phyloP scores from a whole-genome alignment of 176 grass and related monocot genomes.

The Tillandsia leiboldiana region DNA sequence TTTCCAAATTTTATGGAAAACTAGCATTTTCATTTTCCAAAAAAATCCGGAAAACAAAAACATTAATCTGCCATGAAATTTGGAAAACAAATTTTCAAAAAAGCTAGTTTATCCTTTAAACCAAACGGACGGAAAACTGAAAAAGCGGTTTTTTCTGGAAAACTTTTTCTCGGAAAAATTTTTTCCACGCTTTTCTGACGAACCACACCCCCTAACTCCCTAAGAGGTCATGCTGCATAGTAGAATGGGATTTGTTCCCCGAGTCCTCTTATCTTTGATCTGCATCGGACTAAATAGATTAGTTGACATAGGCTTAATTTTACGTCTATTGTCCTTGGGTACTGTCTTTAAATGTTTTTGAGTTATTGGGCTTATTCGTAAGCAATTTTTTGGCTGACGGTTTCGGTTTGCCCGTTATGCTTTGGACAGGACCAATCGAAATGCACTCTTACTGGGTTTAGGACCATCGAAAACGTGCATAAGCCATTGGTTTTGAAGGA shows the following conservation, averaged over 20 bases:
- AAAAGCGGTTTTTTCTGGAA: too few species aligned
- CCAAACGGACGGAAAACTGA: too few species aligned
- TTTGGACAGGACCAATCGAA: slow-evolving; percentile 57
- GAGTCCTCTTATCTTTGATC: slow-evolving; percentile 9
- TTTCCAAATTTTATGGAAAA: too few species aligned
- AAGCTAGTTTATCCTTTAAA: too few species aligned
- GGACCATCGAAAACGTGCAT: slow-evolving; percentile 40
- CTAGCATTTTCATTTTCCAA: too few species aligned
- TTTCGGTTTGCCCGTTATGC: neutral
- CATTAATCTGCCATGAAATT: too few species aligned
- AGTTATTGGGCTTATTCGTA: neutral
- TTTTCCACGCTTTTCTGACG: too few species aligned
- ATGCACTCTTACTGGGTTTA: slow-evolving; percentile 56
- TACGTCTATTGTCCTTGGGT: slow-evolving; percentile 5
- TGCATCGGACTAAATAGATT: slow-evolving; percentile 11
- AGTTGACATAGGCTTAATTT: neutral
- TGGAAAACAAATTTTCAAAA: too few species aligned
- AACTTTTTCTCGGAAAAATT: too few species aligned
- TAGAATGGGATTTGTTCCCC: slow-evolving; percentile 2
- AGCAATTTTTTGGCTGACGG: neutral
- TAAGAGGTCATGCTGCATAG: neutral
- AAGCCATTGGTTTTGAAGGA: slow-evolving; percentile 92
- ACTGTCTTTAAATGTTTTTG: neutral
- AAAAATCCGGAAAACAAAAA: too few species aligned
- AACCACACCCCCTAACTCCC: too few species aligned